Conservation (phyloP, 768 basidiomycete species). For the Podaxis sp. region DNA sequence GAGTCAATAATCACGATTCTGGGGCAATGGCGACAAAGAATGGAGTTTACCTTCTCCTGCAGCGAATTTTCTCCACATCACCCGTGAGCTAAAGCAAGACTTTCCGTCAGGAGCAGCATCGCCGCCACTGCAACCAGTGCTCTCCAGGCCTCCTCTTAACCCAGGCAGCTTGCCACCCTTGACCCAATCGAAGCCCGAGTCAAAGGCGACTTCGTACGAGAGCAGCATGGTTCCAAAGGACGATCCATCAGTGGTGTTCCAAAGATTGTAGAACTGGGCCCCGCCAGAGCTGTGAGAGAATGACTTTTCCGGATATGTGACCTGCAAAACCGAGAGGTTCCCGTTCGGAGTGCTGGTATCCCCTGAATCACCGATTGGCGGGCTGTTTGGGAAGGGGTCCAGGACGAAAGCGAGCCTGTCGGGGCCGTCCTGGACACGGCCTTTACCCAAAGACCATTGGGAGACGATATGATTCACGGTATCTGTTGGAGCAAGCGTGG, state of each 20-base stretch:
- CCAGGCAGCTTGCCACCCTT: slow-evolving; percentile 80
- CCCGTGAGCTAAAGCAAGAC: slow-evolving; percentile 69
- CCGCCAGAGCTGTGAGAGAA: slow-evolving; percentile 64
- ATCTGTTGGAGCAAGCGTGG: slow-evolving; percentile 51
- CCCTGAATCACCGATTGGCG: slow-evolving; percentile 30
- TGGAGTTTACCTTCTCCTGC: slow-evolving; percentile 62
- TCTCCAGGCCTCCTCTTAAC: slow-evolving; percentile 63
- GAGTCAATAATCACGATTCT: slow-evolving; percentile 6
- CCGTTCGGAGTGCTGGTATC: slow-evolving; percentile 18
- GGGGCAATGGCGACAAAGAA: background rate
- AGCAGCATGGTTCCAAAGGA: slow-evolving; percentile 67
- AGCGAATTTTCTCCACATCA: slow-evolving; percentile 75
- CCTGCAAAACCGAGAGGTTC: slow-evolving; percentile 44
- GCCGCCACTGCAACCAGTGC: slow-evolving; percentile 71
- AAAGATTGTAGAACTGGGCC: slow-evolving; percentile 64
- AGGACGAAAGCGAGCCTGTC: slow-evolving; percentile 59
- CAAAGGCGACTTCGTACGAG: slow-evolving; percentile 76
- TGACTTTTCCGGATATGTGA: slow-evolving; percentile 62
- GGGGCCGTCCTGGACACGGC: slow-evolving; percentile 57
- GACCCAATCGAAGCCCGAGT: slow-evolving; percentile 64
- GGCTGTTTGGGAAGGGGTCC: slow-evolving; percentile 63
- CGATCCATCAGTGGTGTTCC: slow-evolving; percentile 60
- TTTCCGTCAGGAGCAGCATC: slow-evolving; percentile 52
- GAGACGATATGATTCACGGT: slow-evolving; percentile 51
- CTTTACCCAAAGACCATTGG: slow-evolving; percentile 62